Conservation (phyloP, 140 eudicot genomes). For the Flaveria floridana region DNA sequence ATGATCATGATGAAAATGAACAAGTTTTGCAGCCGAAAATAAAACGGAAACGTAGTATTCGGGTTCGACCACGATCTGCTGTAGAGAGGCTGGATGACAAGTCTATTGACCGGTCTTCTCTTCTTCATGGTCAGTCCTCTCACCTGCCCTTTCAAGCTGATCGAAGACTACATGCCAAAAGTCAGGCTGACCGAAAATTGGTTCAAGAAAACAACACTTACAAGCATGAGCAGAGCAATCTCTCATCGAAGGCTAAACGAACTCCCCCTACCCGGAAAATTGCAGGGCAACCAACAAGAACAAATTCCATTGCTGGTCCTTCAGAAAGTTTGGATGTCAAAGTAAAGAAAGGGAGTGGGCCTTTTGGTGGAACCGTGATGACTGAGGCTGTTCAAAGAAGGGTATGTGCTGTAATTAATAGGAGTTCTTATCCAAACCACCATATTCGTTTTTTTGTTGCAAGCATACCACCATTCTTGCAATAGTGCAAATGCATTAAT, state of each 20-base stretch:
- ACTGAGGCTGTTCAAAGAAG: slow-evolving; percentile 69
- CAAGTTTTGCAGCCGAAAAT: slow-evolving; percentile 87
- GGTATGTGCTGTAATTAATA: slow-evolving; percentile 45
- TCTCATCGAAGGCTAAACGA: slow-evolving; percentile 52
- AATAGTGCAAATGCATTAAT: not conserved
- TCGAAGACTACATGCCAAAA: slow-evolving; percentile 44
- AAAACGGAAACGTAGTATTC: slow-evolving; percentile 80
- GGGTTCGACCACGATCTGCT: slow-evolving; percentile 66
- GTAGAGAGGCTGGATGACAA: slow-evolving; percentile 52
- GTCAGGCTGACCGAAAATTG: slow-evolving; percentile 43
- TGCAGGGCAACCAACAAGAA: slow-evolving; percentile 53
- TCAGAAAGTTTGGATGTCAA: slow-evolving; percentile 49
- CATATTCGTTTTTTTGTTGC: not conserved
- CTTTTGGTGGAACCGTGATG: slow-evolving; percentile 54
- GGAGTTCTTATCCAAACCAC: not conserved
- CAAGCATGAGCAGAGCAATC: slow-evolving; percentile 47
- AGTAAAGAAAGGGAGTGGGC: slow-evolving; percentile 38
- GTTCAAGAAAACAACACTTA: slow-evolving; percentile 41
- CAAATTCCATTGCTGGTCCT: slow-evolving; percentile 40
- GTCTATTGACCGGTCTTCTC: slow-evolving; percentile 28
- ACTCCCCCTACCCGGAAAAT: slow-evolving; percentile 50
- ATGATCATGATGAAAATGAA: slow-evolving; percentile 86
- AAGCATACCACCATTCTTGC: not conserved
- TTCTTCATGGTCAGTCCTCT: slow-evolving; percentile 51
- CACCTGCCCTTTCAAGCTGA: slow-evolving; percentile 55